Base-by-base conservation (phyloP, 192 early-diverging fungal species). In the Entomortierella chlamydospora region DNA sequence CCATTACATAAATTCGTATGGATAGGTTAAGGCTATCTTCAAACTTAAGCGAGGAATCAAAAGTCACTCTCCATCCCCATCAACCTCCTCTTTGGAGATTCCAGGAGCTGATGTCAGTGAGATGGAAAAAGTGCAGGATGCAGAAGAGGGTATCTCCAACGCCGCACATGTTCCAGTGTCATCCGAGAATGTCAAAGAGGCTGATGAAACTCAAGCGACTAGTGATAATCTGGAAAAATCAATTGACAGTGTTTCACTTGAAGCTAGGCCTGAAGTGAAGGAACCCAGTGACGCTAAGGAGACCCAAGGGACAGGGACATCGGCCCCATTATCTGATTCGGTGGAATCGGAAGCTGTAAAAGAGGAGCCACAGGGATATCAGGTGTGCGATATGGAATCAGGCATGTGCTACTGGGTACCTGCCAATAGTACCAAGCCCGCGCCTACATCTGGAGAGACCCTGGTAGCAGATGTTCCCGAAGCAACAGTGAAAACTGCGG, bases 11-110 rank as follows among this genome's bases (percentile, higher is more conserved):
- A n/a, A n/a, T n/a, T n/a, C n/a, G n/a, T n/a, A n/a, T n/a, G n/a
- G 10, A 30, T 31, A 83, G 83, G 41, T 83, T 57, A 82, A 82
- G 55, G 81, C 81, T 23, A 66, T 82, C 57, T 23, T 59, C 1
- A 55, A 41, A 22, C 58, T 83, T 29, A 83, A 83, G 72, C 64
- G 73, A 26, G 68, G 81, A 23, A 70, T 70, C 52, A 79, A 66
- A 55, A 65, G 55, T 26, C 57, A 64, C 11, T 33, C 52, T 18
- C 23, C 22, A 3, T 26, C 60, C 1, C 34, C 42, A 22, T 26
- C 39, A 4, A 28, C 52, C 9, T 43, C 60, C 13, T 23, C 30
- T 31, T 18, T 26, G n/a, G 49, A 12, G 11, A 28, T 52, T 43
- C 17, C 58, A 12, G 17, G 39, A 30, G 39, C 2, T 17, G 8